Conservation (phyloP, 352 stramenopile genomes). For the Thalassiosira pacifica region DNA sequence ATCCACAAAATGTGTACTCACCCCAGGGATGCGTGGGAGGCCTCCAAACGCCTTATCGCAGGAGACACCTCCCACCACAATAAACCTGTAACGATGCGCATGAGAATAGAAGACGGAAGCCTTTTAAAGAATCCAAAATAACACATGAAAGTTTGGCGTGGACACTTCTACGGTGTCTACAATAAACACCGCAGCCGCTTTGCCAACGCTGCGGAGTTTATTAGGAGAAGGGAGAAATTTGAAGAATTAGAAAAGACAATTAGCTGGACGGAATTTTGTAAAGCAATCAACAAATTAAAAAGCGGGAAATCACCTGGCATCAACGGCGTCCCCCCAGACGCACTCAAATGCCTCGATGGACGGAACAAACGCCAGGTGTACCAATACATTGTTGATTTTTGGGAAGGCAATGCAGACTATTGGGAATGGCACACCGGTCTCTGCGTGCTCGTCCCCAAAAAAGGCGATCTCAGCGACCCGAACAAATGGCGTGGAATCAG, state of each 20-base stretch:
- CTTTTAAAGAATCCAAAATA: constrained; percentile 34
- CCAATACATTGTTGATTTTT: constrained; percentile 35
- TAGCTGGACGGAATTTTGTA: constrained; percentile 42
- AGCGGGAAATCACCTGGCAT: constrained; percentile 39
- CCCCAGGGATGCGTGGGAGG: background rate
- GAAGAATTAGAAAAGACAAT: background rate
- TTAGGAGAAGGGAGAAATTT: constrained; percentile 12
- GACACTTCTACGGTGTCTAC: constrained; percentile 40
- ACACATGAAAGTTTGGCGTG: constrained; percentile 11
- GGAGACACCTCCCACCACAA: constrained; percentile 12
- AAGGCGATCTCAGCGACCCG: constrained; percentile 11
- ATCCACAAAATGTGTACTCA: too few relatives aligned
- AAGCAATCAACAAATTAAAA: constrained; percentile 20
- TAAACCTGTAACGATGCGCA: constrained; percentile 12
- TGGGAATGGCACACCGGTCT: constrained; percentile 38
- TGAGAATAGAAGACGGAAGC: constrained; percentile 24
- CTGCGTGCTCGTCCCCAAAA: constrained; percentile 32
- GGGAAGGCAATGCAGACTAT: constrained; percentile 30
- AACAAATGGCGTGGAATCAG: constrained; percentile 51
- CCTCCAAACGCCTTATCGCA: background rate
- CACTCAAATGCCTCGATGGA: constrained; percentile 40
- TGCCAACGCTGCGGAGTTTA: constrained; percentile 8
- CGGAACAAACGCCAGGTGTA: background rate
- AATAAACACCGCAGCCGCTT: constrained; percentile 37
- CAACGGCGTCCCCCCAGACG: constrained; percentile 28